Evolutionary conservation across 257 asterid species (phyloP).

Genomic region (Dorcoceras hygrometricum): DNA sequence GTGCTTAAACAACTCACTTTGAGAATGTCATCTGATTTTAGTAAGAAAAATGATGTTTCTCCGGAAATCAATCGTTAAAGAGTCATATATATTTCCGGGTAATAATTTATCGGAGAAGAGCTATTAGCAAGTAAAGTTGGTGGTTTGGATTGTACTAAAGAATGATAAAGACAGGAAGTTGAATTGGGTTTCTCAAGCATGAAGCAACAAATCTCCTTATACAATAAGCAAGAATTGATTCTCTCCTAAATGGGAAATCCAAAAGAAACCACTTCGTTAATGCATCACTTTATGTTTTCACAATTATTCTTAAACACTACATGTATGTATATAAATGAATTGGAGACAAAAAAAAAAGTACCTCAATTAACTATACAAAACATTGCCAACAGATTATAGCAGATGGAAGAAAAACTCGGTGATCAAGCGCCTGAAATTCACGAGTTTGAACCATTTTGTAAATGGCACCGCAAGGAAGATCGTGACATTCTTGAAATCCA

Average conservation of each 20-base stretch:
- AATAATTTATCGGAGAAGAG: neutral
- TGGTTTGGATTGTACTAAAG: neutral
- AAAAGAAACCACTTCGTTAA: conserved; percentile 34
- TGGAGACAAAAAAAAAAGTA: neutral
- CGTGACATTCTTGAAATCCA: conserved; percentile 47
- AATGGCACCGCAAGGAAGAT: conserved; percentile 52
- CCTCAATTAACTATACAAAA: neutral
- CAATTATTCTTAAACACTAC: neutral
- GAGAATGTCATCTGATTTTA: no score
- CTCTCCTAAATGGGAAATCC: conserved; percentile 29
- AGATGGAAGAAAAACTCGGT: conserved; percentile 35
- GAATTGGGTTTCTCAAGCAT: conserved; percentile 21
- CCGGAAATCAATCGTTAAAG: no score
- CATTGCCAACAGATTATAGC: neutral
- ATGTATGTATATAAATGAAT: conserved; percentile 14
- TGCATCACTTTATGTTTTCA: conserved; percentile 20
- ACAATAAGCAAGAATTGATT: conserved; percentile 40
- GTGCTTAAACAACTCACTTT: no score
- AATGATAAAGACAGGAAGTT: neutral
- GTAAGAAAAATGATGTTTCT: no score
- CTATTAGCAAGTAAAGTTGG: neutral
- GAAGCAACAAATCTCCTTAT: conserved; percentile 30
- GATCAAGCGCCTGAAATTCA: conserved; percentile 15
- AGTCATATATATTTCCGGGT: no score
- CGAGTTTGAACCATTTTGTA: conserved; percentile 66